Evolutionary conservation across 768 basidiomycete species (phyloP).

Genomic region (Paxillus rubicundulus): DNA sequence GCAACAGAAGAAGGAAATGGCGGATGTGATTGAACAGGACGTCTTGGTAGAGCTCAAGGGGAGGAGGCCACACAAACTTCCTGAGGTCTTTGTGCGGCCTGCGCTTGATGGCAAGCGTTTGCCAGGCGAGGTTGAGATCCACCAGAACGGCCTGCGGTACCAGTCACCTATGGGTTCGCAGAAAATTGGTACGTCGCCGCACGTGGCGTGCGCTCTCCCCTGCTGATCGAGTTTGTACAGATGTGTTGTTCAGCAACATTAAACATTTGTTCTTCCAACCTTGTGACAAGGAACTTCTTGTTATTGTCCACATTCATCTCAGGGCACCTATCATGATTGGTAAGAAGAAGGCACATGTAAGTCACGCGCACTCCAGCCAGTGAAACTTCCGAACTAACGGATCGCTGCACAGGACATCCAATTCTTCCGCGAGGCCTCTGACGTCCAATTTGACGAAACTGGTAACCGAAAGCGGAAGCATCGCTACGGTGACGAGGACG

Average conservation of each 20-base stretch:
- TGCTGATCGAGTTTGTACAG: conserved; percentile 39
- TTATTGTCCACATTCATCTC: conserved; percentile 90
- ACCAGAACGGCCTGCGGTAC: conserved; percentile 95
- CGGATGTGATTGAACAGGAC: conserved; percentile 96
- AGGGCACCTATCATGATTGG: conserved; percentile 98
- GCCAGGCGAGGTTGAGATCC: conserved; percentile 97
- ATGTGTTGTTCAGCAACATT: conserved; percentile 94
- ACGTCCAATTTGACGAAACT: conserved; percentile 97
- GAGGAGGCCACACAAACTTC: conserved; percentile 78
- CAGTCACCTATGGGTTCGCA: conserved; percentile 83
- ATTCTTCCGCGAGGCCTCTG: conserved; percentile 97
- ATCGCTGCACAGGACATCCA: conserved; percentile 74
- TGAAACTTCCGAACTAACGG: neutral
- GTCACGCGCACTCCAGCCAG: conserved; percentile 23
- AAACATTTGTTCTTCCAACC: conserved; percentile 99
- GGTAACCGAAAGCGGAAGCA: conserved; percentile 98
- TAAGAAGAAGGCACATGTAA: conserved; percentile 93
- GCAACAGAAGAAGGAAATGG: conserved; percentile 97
- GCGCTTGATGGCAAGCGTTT: conserved; percentile 92
- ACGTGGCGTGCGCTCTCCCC: neutral
- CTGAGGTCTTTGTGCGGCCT: conserved; percentile 91
- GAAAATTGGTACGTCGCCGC: conserved; percentile 70
- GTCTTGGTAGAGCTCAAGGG: conserved; percentile 86
- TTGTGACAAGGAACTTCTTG: conserved; percentile 92
- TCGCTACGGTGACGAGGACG: conserved; percentile 97